Percentiles rank a stretch among this genome's conserved stretches.
Evolutionary conservation across 352 stramenopile species (phyloP).

Genomic region (Globisporangium parvum): DNA sequence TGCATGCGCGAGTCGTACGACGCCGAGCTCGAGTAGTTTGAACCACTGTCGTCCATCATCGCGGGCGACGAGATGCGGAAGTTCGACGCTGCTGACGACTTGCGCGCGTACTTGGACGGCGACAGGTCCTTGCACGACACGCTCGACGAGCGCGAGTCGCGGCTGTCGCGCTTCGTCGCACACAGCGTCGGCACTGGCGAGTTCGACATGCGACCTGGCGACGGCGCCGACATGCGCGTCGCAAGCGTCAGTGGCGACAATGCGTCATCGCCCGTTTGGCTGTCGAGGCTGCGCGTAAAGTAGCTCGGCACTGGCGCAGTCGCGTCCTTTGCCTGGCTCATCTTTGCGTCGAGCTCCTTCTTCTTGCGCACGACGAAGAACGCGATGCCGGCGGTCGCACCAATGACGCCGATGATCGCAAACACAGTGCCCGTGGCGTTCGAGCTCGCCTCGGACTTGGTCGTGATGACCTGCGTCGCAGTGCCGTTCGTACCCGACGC

Average conservation of each 20-base stretch:
- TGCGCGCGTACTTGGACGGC: constrained; percentile 15
- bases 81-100: constrained; percentile 17
- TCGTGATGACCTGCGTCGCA: constrained; percentile 27
- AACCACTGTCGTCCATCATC: constrained; percentile 26
- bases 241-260: constrained; percentile 24
- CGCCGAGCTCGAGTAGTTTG: constrained; percentile 26
- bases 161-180: constrained; percentile 19
- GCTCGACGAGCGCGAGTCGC: constrained; percentile 46
- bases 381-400: constrained; percentile 32
- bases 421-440: constrained; percentile 38
- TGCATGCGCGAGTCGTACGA: constrained; percentile 26
- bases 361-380: constrained; percentile 53
- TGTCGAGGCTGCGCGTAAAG: constrained; percentile 28
- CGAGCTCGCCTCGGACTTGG: constrained; percentile 27
- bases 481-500: constrained; percentile 9
- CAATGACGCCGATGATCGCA: constrained; percentile 39
- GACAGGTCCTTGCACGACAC: constrained; percentile 30
- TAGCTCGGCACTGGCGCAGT: constrained; percentile 29
- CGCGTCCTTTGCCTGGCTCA: constrained; percentile 34
- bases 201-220: constrained; percentile 19
- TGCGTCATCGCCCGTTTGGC: constrained; percentile 19
- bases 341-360: constrained; percentile 29
- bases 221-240: constrained; percentile 8
- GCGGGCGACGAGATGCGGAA: constrained; percentile 39
- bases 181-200: constrained; percentile 45